Evolutionary conservation across 441 rosid genomes (phyloP), one percentile per base, ranked within the genome.

Genomic region (Pelargonium australe): DNA sequence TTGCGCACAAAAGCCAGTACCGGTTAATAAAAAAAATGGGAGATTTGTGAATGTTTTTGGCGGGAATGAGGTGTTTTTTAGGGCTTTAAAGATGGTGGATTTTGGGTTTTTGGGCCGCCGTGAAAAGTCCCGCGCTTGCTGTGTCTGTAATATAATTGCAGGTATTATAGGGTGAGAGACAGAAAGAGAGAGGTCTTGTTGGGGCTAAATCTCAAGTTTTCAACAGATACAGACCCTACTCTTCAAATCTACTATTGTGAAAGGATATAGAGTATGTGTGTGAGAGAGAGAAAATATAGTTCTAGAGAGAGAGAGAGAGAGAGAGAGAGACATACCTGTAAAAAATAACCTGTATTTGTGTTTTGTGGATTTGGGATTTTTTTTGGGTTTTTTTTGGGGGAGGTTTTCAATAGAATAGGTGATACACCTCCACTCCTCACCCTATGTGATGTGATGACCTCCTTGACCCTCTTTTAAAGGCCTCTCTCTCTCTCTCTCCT

Each of bases 151-250:
- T 20, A 20, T 20, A 20, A 20, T 20, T 20, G 23, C 23, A 20
- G 23, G 1, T 20, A 20, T 20, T 20, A 20, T 20, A 20, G 23
- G 23, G 23, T 20, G 23, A 20, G 23, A 20, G 23, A 20, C 23
- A 20, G 23, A 62, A 28, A 60, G 47, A 16, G 69, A 68, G 49
- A 71, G 66, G 20, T 20, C 23, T 20, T 20, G 23, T 20, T 60
- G 45, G 84, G 85, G 79, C 71, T 68, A 76, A 10, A 82, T 72
- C 74, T 70, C 75, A 49, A 80, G 65, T 31, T 70, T 79, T 70
- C 66, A 34, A 81, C 68, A 77, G 74, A 78, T 72, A 68, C 77
- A 83, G 80, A 78, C 85, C 82, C 86, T 74, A 37, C 1, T 45
- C 61, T 62, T 62, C 41, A 41, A 79, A 76, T 49, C 55, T 13